Evolutionary conservation across 208 protist genomes (phyloP), one percentile per base, ranked within the genome.

Genomic region (Trypanosoma cruzi): DNA sequence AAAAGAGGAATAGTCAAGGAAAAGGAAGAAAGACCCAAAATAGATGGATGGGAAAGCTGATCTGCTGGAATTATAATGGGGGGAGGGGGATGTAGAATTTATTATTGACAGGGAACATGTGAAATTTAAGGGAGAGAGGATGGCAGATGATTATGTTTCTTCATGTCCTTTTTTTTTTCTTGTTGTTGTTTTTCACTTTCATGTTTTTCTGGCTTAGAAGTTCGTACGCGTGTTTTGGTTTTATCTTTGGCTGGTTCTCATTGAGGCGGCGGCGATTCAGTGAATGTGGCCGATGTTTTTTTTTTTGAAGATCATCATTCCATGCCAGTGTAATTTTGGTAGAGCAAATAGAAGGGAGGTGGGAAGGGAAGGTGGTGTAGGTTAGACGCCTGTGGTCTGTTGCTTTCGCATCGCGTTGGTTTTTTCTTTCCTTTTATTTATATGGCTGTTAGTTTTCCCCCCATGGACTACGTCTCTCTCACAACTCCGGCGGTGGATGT

Each of bases 21-120:
- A n/a, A n/a, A 34, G 0, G 62, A 61, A 40, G 56, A 65, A 28
- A 7, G n/a, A 60, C 11, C 29, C 5, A 52, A 34, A 66, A 18
- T 20, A 55, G 34, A 64, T 1, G 11, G 40, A 44, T 44, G 1
- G 40, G 40, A 44, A 44, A 44, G 40, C 10, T 44, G 7, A 18
- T 44, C 4, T 44, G n/a, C n/a, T 1, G 40, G 40, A 44, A 44
- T 14, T 44, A 44, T 7, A 44, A 44, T 18, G 8, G 1, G 40
- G 1, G 40, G 40, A 20, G 40, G 8, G 40, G 40, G n/a, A n/a
- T n/a, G 11, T 44, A 14, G 40, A 14, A 40, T 7, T 7, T 13
- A 44, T 44, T 14, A 44, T 44, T 16, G 40, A 44, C 40, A 16
- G 18, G 10, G 40, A 13, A 44, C 10, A 16, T 44, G 40, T 44